A percentile compares a stretch with the other conserved stretches of the same genome.
Evolutionary conservation across 129 eudicot genomes (phyloP).

Genomic region (Flaveria robusta): DNA sequence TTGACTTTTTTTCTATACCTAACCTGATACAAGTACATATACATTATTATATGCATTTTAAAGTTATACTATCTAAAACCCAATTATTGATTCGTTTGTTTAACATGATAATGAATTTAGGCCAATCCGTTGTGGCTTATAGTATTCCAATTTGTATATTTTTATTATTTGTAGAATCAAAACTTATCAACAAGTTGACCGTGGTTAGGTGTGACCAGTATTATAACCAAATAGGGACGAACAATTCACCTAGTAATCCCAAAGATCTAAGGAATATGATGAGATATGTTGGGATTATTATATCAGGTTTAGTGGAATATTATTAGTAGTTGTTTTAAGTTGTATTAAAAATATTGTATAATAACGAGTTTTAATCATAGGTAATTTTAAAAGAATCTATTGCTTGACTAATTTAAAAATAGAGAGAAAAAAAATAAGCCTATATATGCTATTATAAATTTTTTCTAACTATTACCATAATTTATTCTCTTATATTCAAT

Average conservation of each 20-base stretch:
- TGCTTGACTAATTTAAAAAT: no score
- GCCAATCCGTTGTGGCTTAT: background rate
- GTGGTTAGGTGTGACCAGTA: constrained; percentile 25
- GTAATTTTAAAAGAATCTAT: no score
- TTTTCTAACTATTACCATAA: no score
- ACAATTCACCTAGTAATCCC: constrained; percentile 23
- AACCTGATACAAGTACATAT: constrained; percentile 13
- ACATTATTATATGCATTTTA: background rate
- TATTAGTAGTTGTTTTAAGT: background rate
- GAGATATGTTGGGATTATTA: constrained; percentile 6
- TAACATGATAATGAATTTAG: constrained; percentile 18
- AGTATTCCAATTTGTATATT: constrained; percentile 22
- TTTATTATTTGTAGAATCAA: background rate
- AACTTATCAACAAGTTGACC: constrained; percentile 26
- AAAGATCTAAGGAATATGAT: constrained; percentile 15
- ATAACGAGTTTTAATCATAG: no score
- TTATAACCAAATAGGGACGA: constrained; percentile 15
- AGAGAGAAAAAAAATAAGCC: no score
- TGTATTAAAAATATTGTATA: no score
- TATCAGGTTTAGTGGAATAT: background rate
- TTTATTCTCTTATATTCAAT: no score
- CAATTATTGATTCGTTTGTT: constrained; percentile 16
- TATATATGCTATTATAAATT: no score
- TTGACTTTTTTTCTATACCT: constrained; percentile 27
- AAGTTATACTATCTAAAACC: background rate